Conservation (phyloP, 805 yeast genomes). For the Metschnikowia bowlesiae region DNA sequence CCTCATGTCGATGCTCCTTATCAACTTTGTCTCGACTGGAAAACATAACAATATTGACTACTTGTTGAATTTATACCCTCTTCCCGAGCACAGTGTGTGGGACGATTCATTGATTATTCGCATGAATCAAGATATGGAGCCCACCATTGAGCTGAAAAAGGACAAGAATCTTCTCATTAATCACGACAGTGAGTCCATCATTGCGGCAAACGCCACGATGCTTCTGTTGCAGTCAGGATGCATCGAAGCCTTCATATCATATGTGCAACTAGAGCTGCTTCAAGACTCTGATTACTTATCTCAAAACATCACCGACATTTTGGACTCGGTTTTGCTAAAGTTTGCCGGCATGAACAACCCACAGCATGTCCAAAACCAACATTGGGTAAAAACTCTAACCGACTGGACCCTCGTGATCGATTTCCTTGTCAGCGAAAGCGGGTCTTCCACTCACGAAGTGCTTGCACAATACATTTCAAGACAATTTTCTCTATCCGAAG, state of each 20-base stretch:
- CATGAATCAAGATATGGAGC: slow-evolving; percentile 20
- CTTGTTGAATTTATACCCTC: slow-evolving; percentile 26
- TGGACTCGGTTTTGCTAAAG: slow-evolving; percentile 29
- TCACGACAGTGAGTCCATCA: slow-evolving; percentile 27
- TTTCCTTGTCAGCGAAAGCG: slow-evolving; percentile 33
- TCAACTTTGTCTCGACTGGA: slow-evolving; percentile 37
- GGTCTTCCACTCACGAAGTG: slow-evolving; percentile 35
- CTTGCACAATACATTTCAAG: slow-evolving; percentile 27
- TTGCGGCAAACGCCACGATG: slow-evolving; percentile 18
- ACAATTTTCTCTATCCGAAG: slow-evolving; percentile 21
- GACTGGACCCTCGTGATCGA: slow-evolving; percentile 30
- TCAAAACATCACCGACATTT: slow-evolving; percentile 20
- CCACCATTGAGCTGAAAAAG: slow-evolving; percentile 15
- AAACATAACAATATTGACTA: slow-evolving; percentile 34
- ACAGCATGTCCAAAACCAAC: slow-evolving; percentile 28
- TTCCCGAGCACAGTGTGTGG: slow-evolving; percentile 32
- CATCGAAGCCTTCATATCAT: slow-evolving; percentile 31
- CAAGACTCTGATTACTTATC: slow-evolving; percentile 37
- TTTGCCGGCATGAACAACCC: slow-evolving; percentile 22
- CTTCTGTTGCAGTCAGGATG: slow-evolving; percentile 28
- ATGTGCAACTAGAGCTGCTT: slow-evolving; percentile 38
- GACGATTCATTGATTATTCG: slow-evolving; percentile 18
- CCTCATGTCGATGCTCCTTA: slow-evolving; percentile 29
- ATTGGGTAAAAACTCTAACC: slow-evolving; percentile 27
- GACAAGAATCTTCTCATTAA: slow-evolving; percentile 19